Conservation (phyloP, 2,329 filamentous ascomycete species). For the Dactylella cylindrospora region DNA sequence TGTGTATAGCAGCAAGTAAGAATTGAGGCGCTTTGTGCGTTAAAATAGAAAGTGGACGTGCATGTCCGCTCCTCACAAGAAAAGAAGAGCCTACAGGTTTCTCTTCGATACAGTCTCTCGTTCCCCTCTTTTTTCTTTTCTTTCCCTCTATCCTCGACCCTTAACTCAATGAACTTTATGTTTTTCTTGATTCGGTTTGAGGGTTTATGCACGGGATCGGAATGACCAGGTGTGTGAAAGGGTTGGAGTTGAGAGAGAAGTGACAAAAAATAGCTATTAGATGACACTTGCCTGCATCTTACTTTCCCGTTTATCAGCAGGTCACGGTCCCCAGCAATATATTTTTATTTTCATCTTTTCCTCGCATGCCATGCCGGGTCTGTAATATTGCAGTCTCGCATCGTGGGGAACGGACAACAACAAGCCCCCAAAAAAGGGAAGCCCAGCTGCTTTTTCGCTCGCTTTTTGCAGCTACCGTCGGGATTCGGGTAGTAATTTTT, state of each 20-base stretch:
- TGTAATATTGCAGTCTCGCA: conserved; percentile 27
- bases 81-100: background rate
- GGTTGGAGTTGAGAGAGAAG: conserved; percentile 7
- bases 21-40: conserved; percentile 21
- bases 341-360: no score
- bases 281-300: background rate
- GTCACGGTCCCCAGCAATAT: conserved; percentile 14
- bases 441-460: background rate
- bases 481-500: conserved; percentile 10
- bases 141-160: no score
- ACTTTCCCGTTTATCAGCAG: conserved; percentile 22
- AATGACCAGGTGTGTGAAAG: conserved; percentile 12
- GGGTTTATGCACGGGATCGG: conserved; percentile 34
- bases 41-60: conserved; percentile 41
- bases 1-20: conserved; percentile 19
- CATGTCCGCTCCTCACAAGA: background rate
- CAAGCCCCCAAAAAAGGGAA: no score
- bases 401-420: no score
- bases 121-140: no score
- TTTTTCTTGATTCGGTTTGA: conserved; percentile 36
- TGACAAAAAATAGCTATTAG: background rate
- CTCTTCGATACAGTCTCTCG: background rate
- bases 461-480: no score
- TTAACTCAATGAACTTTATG: no score
- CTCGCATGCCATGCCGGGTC: no score